Base-by-base conservation (phyloP, 345 rosid species). In the Salix exigua region DNA sequence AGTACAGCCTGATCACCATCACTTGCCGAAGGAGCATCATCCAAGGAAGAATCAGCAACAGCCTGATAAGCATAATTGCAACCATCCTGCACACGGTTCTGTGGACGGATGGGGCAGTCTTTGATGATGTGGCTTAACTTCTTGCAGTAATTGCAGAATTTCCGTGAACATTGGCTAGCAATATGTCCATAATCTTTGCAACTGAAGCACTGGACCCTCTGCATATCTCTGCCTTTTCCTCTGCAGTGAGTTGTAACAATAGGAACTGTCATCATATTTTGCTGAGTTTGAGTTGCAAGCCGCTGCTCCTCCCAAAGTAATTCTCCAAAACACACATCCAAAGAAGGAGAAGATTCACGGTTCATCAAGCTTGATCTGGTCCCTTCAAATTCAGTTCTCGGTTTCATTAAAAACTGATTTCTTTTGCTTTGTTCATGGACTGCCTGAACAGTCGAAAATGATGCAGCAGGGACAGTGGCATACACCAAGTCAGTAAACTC, bases 391-490 rank as follows among this genome's bases (percentile, higher is more conserved):
- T 82, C n/a, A 55, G 30, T 10, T 0, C 25, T 6, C 0, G 78
- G 23, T 35, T 81, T 78, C 74, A 82, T 82, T 7, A 75, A 30
- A 26, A 82, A 82, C 13, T 78, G 58, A 48, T 71, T 77, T 13
- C 61, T 16, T 38, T 82, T 71, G 10, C 77, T 65, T 0, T 38
- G 18, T 7, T 58, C 68, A 79, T 82, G 80, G 35, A 82, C 40
- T 8, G 2, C 65, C 14, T 44, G 33, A 7, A 33, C 21, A 70
- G 0, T 35, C 4, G 4, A 17, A 2, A 78, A 37, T 26, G 74
- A 40, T 16, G 30, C 33, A 23, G 7, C 7, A 8, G 25, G 64
- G 1, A 77, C 63, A 2, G 16, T 51, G 9, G 69, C 61, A 71
- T 70, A 74, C 35, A 66, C 37, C 5, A 78, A 40, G 10, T 64